phyloP scores from a whole-genome alignment of 1,139 yeast species.

The Zygosaccharomyces pseudobailii region DNA sequence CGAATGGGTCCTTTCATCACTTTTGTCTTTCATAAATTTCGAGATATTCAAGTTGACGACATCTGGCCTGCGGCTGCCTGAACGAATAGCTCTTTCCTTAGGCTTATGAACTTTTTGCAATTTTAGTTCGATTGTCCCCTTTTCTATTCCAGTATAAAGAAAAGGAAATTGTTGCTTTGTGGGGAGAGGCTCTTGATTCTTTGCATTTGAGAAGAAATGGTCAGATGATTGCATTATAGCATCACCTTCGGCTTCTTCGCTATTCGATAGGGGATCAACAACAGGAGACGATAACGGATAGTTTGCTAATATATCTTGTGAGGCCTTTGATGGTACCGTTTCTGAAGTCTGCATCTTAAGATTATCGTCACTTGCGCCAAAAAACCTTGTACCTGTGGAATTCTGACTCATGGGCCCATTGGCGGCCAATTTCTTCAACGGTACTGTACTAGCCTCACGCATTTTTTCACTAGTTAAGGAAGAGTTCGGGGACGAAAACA shows the following conservation, averaged over 20 bases:
- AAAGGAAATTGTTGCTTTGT: not conserved
- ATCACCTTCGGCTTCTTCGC: not conserved
- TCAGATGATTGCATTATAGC: not conserved
- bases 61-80: not conserved
- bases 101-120: not conserved
- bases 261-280: not conserved
- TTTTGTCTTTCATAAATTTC: slow-evolving; percentile 4
- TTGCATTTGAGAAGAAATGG: not conserved
- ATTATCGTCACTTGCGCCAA: not conserved
- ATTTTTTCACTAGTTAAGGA: not conserved
- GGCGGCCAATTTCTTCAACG: not conserved
- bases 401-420: not conserved
- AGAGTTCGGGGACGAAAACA: slow-evolving; percentile 6
- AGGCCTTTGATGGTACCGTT: not conserved
- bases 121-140: not conserved
- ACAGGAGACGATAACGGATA: slow-evolving; percentile 2
- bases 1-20: not conserved
- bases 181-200: not conserved
- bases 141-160: not conserved
- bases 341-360: not conserved
- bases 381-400: not conserved
- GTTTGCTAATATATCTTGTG: not conserved
- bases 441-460: not conserved
- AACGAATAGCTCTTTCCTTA: not conserved
- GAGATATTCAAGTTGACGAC: slow-evolving; percentile 4